phyloP scores from a whole-genome alignment of 441 rosid genomes.

The Syzygium malaccense region DNA sequence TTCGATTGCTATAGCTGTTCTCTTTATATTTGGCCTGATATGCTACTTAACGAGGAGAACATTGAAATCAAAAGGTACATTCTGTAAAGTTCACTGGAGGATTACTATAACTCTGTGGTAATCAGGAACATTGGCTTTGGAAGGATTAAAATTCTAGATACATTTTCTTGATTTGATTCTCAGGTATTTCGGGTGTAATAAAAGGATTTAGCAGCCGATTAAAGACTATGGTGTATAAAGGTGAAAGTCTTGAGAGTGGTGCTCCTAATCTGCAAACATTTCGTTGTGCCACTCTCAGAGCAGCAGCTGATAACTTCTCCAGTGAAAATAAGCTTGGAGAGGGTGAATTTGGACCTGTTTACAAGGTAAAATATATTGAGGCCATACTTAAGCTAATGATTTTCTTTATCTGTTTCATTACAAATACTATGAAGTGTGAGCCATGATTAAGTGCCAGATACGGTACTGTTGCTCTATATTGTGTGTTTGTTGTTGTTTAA shows the following conservation, averaged over 20 bases:
- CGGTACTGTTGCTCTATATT: background rate
- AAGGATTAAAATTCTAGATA: background rate
- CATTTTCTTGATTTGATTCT: background rate
- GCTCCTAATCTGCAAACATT: conserved; percentile 23
- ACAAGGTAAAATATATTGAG: conserved; percentile 11
- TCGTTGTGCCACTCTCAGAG: conserved; percentile 13
- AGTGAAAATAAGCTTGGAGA: conserved; percentile 6
- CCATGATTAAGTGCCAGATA: background rate
- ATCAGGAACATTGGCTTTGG: background rate
- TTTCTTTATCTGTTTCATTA: background rate
- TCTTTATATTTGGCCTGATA: background rate
- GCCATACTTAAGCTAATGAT: background rate
- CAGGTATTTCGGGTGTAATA: background rate
- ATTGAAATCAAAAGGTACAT: background rate
- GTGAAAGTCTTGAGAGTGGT: conserved; percentile 5
- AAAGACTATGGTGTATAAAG: background rate
- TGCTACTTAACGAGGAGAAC: conserved; percentile 10
- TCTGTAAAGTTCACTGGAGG: background rate
- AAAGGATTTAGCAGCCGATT: background rate
- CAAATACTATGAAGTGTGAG: background rate
- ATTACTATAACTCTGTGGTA: background rate
- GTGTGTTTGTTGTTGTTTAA: too few species aligned
- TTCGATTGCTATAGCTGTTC: conserved; percentile 2
- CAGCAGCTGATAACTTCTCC: conserved; percentile 22
- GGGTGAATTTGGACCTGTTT: conserved; percentile 34